phyloP scores from a whole-genome alignment of 768 basidiomycete species.

The Phlegmacium glaucopus region DNA sequence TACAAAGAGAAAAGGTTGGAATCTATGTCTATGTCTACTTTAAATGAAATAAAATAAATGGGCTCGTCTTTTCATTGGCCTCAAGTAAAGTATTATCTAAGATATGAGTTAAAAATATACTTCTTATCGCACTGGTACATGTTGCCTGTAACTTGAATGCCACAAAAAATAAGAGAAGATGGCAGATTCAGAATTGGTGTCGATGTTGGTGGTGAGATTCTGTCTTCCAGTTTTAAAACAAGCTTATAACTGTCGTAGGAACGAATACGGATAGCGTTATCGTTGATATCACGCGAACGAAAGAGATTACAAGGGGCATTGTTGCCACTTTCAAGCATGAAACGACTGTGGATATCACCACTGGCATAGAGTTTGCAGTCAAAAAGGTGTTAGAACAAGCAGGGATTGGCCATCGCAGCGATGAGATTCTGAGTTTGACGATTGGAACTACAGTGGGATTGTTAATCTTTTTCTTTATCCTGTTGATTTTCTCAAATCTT shows the following conservation, averaged over 20 bases:
- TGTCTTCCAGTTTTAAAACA: neutral
- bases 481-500: neutral
- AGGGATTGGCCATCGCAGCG: conserved; percentile 25
- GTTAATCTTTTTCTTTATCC: neutral
- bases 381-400: conserved; percentile 38
- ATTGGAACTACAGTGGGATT: conserved; percentile 57
- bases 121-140: too few species aligned
- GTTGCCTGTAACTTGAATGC: too few species aligned
- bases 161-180: neutral
- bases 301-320: conserved; percentile 30
- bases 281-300: conserved; percentile 24
- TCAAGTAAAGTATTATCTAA: too few species aligned
- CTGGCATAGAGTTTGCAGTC: conserved; percentile 54
- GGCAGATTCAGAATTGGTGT: conserved; percentile 28
- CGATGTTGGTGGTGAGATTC: conserved; percentile 26
- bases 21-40: too few species aligned
- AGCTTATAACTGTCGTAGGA: conserved; percentile 15
- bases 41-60: too few species aligned
- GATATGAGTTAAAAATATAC: too few species aligned
- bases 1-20: too few species aligned
- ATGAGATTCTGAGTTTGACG: conserved; percentile 45
- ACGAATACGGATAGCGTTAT: conserved; percentile 34
- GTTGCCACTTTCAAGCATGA: conserved; percentile 43
- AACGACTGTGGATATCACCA: conserved; percentile 56
- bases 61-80: too few species aligned